A percentile compares a stretch with the other conserved stretches of the same genome.
phyloP scores from a whole-genome alignment of 2,329 filamentous ascomycete genomes.

The Epicoccum sorghinum region DNA sequence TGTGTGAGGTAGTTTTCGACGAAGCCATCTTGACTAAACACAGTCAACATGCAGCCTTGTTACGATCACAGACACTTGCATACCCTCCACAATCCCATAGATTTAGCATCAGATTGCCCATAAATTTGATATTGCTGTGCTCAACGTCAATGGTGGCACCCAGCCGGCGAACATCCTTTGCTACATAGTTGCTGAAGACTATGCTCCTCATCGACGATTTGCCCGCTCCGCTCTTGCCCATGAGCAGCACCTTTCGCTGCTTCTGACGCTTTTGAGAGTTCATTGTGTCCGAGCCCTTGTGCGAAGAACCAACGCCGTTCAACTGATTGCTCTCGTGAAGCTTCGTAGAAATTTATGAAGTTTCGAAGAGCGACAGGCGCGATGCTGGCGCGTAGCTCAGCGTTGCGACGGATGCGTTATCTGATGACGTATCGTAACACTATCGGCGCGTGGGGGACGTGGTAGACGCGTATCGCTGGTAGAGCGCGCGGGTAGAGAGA shows the following conservation, averaged over 20 bases:
- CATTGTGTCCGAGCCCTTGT: conserved; percentile 30
- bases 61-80: conserved; percentile 33
- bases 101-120: conserved; percentile 95
- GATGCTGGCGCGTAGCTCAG: background rate
- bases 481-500: background rate
- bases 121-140: conserved; percentile 97
- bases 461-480: background rate
- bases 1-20: conserved; percentile 98
- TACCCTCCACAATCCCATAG: conserved; percentile 97
- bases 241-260: conserved; percentile 61
- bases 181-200: conserved; percentile 99
- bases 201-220: conserved; percentile 99
- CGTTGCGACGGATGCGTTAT: conserved; percentile 1
- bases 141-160: conserved; percentile 98
- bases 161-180: conserved; percentile 88
- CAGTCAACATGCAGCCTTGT: conserved; percentile 13
- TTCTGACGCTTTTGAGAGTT: conserved; percentile 55
- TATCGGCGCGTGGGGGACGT: conserved; percentile 6
- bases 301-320: background rate
- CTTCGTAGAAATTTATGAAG: background rate
- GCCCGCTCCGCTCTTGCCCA: conserved; percentile 94
- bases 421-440: conserved; percentile 13
- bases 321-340: background rate
- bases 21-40: conserved; percentile 85
- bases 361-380: background rate